phyloP scores from a whole-genome alignment of 495 filamentous ascomycete species.

The Trichoderma erinaceum region DNA sequence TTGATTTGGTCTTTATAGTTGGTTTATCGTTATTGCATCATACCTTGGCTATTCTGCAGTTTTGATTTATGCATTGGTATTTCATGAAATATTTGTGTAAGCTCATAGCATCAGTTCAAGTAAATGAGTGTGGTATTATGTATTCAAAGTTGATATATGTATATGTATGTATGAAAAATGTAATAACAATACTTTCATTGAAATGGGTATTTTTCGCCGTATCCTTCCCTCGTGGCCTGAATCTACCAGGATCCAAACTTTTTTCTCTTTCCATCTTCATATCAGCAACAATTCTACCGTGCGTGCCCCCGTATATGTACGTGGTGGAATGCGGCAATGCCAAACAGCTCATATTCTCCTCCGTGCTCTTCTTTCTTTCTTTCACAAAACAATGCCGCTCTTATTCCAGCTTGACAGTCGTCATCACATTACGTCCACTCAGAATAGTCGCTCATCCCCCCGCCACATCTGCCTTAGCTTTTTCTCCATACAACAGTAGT shows the following conservation, averaged over 20 bases:
- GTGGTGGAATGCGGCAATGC: neutral
- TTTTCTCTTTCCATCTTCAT: neutral
- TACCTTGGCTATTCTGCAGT: neutral
- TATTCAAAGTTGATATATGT: neutral
- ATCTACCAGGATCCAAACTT: conserved; percentile 7
- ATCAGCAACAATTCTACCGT: too few species aligned
- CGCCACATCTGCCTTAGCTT: too few species aligned
- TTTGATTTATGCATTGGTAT: neutral
- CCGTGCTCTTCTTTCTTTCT: neutral
- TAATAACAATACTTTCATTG: conserved; percentile 1
- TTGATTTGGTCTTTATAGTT: neutral
- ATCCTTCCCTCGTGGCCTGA: conserved; percentile 8
- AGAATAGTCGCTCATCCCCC: neutral
- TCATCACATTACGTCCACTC: neutral
- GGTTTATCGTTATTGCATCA: neutral
- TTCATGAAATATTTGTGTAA: neutral
- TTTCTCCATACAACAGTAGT: neutral
- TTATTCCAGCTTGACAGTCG: neutral
- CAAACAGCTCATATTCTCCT: neutral
- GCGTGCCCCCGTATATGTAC: neutral
- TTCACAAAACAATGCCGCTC: neutral
- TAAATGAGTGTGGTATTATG: conserved; percentile 10
- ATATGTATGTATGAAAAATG: neutral
- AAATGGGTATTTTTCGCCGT: neutral
- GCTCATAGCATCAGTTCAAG: neutral